Evolutionary conservation across 257 asterid species (phyloP).

Genomic region (Nicotiana tabacum): DNA sequence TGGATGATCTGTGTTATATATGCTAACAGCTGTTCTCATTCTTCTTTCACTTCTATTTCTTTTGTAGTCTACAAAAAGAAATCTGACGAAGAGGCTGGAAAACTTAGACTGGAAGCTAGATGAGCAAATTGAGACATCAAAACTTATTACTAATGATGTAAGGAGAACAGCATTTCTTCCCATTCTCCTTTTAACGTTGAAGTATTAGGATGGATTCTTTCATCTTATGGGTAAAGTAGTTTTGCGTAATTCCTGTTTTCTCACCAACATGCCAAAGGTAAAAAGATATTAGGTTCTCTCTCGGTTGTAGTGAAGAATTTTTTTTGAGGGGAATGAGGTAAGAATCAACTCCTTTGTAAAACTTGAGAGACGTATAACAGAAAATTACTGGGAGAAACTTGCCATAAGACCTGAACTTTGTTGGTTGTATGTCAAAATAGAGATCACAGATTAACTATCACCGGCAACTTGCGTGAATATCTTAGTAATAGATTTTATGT

Average conservation of each 20-base stretch:
- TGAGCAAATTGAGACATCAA: constrained; percentile 63
- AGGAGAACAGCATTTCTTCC: constrained; percentile 12
- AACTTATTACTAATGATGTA: constrained; percentile 60
- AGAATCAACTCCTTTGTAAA: not conserved
- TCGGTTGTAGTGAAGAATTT: not conserved
- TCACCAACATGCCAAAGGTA: not conserved
- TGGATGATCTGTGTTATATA: not conserved
- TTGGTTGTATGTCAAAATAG: not conserved
- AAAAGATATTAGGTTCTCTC: not conserved
- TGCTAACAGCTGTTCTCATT: not conserved
- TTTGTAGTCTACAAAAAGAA: constrained; percentile 65
- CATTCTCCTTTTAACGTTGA: not conserved
- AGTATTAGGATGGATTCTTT: constrained; percentile 1
- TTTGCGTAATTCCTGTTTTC: not conserved
- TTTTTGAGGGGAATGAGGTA: not conserved
- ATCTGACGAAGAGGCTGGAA: constrained; percentile 65
- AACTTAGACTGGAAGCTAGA: constrained; percentile 72
- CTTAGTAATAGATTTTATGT: not conserved
- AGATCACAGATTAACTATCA: not conserved
- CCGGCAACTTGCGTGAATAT: not conserved
- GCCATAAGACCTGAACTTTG: not conserved
- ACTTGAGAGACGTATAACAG: not conserved
- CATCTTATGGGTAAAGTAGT: not conserved
- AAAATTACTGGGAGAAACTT: not conserved
- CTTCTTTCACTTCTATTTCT: constrained; percentile 11